Base-by-base conservation (phyloP, 768 basidiomycete species). In the Mycena pura region DNA sequence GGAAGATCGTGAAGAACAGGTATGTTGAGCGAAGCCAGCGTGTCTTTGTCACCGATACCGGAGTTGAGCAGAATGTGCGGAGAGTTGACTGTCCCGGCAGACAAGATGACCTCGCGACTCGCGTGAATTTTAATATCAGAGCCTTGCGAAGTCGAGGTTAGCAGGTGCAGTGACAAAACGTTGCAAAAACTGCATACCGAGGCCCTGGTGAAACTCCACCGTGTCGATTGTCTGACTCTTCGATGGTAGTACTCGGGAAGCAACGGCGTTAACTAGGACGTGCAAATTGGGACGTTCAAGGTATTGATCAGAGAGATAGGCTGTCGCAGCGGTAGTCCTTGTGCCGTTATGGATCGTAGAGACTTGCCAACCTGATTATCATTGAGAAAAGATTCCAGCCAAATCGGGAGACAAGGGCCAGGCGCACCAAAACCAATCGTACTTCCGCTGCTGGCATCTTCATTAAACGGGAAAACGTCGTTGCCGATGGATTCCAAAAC, bases 41-140 rank as follows among this genome's bases (percentile, higher is more conserved):
- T 40, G 14, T 62, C 44, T 25, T 51, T 45, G 56, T 70, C 67
- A n/a, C 73, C 74, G 21, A 76, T 69, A 5, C 74, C 74, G n/a
- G 71, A 76, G 14, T 76, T 62, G 39, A 75, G 74, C n/a, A 78
- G 62, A 17, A 78, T 57, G 60, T 77, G 75, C 4, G 77, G 74
- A 2, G 76, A 77, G 34, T 68, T 67, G 29, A 78, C 47, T 9
- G 68, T 61, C 2, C 74, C 74, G 24, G 71, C 73, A 14, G 74
- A 69, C 3, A 76, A 49, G 32, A 74, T 70, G 11, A 74, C 70
- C 52, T 76, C 74, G 22, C 73, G 11, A 15, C 10, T 22, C 8
- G 41, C 41, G 19, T 14, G 21, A 10, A 43, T 19, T 14, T 15
- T 8, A 22, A 22, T 43, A 8, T 22, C 14, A 21, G 41, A n/a